These are phyloP conservation scores for Agapanthus africanus DNA, from an alignment of 106 monocot species.

Conservation along the genomic window DNA sequence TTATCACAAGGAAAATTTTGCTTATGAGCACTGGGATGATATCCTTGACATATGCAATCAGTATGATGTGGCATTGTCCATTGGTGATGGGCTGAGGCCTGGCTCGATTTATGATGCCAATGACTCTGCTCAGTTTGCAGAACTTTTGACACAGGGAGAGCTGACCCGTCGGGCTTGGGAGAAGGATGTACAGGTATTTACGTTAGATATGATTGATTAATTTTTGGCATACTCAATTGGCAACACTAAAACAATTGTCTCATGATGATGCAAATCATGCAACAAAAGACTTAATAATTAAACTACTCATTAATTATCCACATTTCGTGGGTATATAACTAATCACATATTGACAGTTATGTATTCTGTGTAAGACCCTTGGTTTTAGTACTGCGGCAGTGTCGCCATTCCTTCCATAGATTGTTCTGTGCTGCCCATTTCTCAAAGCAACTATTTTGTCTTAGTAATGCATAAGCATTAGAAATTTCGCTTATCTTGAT, in stretches of 20 bases:
- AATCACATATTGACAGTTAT: not conserved
- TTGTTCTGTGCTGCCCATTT: not conserved
- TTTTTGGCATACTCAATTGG: not conserved
- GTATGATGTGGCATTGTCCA: constrained; percentile 63
- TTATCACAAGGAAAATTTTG: constrained; percentile 72
- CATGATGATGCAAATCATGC: not conserved
- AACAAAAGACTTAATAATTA: not conserved
- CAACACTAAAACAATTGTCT: not conserved
- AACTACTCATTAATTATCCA: not conserved
- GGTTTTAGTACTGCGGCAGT: too few species aligned
- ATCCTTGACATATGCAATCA: constrained; percentile 79
- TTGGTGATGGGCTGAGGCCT: constrained; percentile 73
- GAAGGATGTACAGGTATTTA: constrained; percentile 69
- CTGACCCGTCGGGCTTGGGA: constrained; percentile 65
- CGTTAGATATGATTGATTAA: not conserved
- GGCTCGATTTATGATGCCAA: constrained; percentile 87
- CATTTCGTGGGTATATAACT: not conserved
- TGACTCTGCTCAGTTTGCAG: constrained; percentile 76
- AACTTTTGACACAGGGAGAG: constrained; percentile 68
- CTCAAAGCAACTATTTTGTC: not conserved
- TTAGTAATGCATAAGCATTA: not conserved
- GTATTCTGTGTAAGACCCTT: not conserved
- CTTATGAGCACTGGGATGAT: constrained; percentile 75
- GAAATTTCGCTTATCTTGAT: not conserved
- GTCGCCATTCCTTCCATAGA: not conserved